Percentiles rank a stretch among this genome's conserved stretches.
These are phyloP conservation scores for Penicilliopsis zonata DNA, from an alignment of 495 filamentous ascomycete species.

Conservation along the genomic window DNA sequence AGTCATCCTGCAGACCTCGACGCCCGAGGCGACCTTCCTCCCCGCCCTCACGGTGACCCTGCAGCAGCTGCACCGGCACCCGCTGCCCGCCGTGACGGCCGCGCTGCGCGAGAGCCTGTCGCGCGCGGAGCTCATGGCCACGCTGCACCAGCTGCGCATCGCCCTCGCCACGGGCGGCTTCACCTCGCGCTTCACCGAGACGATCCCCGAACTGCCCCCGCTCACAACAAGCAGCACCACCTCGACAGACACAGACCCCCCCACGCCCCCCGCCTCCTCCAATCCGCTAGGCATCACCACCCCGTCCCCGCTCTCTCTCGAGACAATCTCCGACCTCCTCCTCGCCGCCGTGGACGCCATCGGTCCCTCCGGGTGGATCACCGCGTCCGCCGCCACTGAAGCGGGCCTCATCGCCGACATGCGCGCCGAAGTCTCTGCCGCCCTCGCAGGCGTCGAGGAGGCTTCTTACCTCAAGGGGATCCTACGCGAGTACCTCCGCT, in stretches of 20 bases:
- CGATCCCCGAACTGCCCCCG: slow-evolving; percentile 31
- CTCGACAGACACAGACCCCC: slow-evolving; percentile 26
- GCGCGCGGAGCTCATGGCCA: slow-evolving; percentile 53
- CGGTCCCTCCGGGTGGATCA: slow-evolving; percentile 73
- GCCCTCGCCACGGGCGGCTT: slow-evolving; percentile 37
- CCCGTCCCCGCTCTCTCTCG: slow-evolving; percentile 33
- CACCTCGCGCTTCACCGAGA: slow-evolving; percentile 1
- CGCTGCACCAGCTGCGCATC: slow-evolving; percentile 63
- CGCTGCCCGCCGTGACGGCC: slow-evolving; percentile 39
- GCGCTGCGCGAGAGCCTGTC: slow-evolving; percentile 54
- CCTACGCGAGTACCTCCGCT: slow-evolving; percentile 58
- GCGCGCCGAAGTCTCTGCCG: slow-evolving; percentile 60
- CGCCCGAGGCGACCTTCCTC: slow-evolving; percentile 23
- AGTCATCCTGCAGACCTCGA: slow-evolving; percentile 21
- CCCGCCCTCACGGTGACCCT: slow-evolving; percentile 35
- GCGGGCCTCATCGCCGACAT: slow-evolving; percentile 49
- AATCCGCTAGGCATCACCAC: slow-evolving; percentile 42
- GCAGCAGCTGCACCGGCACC: slow-evolving; percentile 52
- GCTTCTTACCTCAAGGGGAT: slow-evolving; percentile 55
- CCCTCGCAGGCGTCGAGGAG: slow-evolving; percentile 66
- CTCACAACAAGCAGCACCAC: slow-evolving; percentile 39
- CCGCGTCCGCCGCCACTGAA: slow-evolving; percentile 40
- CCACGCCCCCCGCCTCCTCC: slow-evolving; percentile 33
- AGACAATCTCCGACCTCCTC: slow-evolving; percentile 51
- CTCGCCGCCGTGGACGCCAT: slow-evolving; percentile 72